Percentiles rank a stretch among this genome's conserved stretches.
Evolutionary conservation across 441 rosid species (phyloP).

Genomic region (Raphanus hybrid): DNA sequence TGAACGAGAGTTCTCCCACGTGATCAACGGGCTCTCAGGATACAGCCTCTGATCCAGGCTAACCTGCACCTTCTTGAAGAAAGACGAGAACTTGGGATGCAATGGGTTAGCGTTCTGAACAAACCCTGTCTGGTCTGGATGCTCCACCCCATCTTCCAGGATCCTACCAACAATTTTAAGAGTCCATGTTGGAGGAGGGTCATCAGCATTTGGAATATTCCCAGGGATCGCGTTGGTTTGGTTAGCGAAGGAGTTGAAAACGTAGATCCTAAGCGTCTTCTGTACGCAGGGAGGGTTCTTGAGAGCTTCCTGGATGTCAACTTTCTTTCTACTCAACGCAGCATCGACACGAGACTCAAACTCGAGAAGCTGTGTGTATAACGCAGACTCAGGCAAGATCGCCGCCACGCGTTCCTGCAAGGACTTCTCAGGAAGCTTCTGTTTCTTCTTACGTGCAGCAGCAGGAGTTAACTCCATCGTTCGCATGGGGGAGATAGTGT

Average conservation of each 20-base stretch:
- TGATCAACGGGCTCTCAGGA: slow-evolving; percentile 81
- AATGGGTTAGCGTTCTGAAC: slow-evolving; percentile 58
- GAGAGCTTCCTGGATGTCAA: slow-evolving; percentile 92
- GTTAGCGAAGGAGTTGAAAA: slow-evolving; percentile 88
- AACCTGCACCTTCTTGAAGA: slow-evolving; percentile 86
- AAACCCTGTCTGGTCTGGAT: slow-evolving; percentile 40
- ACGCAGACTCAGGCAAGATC: slow-evolving; percentile 88
- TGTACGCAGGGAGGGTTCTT: slow-evolving; percentile 87
- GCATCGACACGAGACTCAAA: slow-evolving; percentile 90
- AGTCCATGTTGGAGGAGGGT: slow-evolving; percentile 79
- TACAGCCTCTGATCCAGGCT: slow-evolving; percentile 84
- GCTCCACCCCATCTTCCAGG: slow-evolving; percentile 91
- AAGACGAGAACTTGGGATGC: slow-evolving; percentile 82
- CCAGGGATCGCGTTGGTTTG: slow-evolving; percentile 54
- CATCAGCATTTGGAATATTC: slow-evolving; percentile 55
- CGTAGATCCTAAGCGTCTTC: slow-evolving; percentile 86
- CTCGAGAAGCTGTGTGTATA: slow-evolving; percentile 94
- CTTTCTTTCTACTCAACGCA: slow-evolving; percentile 84
- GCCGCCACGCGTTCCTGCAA: slow-evolving; percentile 88
- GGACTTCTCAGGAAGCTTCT: slow-evolving; percentile 86
- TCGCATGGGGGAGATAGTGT: slow-evolving; percentile 66
- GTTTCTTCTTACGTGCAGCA: slow-evolving; percentile 81
- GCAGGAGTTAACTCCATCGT: slow-evolving; percentile 80
- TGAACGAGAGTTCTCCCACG: slow-evolving; percentile 93
- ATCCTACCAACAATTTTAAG: slow-evolving; percentile 90